Conservation (phyloP, 225 moss, liverwort and hornwort species). For the Marchantia polymorpha region DNA sequence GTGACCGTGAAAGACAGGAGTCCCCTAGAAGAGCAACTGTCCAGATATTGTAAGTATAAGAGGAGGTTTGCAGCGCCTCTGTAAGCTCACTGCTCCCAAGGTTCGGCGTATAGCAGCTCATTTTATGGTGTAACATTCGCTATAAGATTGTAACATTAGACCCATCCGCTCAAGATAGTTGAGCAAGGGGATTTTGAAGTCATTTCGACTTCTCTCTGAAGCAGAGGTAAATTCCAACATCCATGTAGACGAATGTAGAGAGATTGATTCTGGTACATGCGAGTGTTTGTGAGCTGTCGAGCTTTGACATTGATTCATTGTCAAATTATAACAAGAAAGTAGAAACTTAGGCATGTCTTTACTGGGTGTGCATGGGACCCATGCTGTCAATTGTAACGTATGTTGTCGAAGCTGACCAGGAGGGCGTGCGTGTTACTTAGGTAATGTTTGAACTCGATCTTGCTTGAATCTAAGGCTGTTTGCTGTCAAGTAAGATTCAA, state of each 20-base stretch:
- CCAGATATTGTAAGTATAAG: conserved; percentile 11
- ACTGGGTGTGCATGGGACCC: not conserved
- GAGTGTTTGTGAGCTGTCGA: conserved; percentile 9
- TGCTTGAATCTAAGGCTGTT: too few relatives aligned
- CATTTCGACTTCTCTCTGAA: not conserved
- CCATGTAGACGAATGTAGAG: conserved; percentile 11
- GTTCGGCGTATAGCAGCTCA: not conserved
- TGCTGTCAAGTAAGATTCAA: too few relatives aligned
- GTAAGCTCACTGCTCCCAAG: not conserved
- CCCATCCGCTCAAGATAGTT: not conserved
- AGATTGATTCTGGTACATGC: not conserved
- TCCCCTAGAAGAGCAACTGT: not conserved
- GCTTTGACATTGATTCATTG: conserved; percentile 16
- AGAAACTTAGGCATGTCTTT: not conserved
- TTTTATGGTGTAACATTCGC: conserved; percentile 23
- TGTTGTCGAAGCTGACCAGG: not conserved
- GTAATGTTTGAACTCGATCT: too few relatives aligned
- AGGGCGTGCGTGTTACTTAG: not conserved
- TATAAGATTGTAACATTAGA: conserved; percentile 13
- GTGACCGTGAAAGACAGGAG: not conserved
- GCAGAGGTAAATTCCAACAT: not conserved
- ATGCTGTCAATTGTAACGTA: not conserved
- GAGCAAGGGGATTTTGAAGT: not conserved
- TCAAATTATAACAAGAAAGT: conserved; percentile 8
- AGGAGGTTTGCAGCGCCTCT: conserved; percentile 3